Evolutionary conservation across 176 grass and related monocot genomes (phyloP), one percentile per base, ranked within the genome.

Genomic region (Lolium perenne): DNA sequence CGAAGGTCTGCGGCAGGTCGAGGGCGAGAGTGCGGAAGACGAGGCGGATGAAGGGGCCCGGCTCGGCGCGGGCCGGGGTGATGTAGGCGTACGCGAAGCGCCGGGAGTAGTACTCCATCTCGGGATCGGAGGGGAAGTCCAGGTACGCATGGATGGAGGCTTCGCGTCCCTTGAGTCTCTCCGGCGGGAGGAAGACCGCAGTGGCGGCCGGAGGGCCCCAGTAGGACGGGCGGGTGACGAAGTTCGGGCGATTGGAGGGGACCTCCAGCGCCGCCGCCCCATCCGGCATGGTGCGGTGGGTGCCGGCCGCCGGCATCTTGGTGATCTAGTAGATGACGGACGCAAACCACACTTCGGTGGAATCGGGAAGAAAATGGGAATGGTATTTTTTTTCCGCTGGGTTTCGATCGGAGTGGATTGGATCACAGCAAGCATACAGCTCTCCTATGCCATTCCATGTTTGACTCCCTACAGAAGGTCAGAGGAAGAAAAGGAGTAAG

Each of bases 81-180:
- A 78, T 58, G 75, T 78, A 78, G 53, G 53, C 77, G 77, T 80
- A 63, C 13, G 77, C 77, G 57, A 18, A 10, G 58, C 77, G 61
- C 21, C 77, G 57, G 7, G 1, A n/a, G 38, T 4, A 9, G 77
- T 79, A 17, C 6, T 0, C 12, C 77, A 47, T 8, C n/a, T 59
- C 76, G 3, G 76, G 54, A 10, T 10, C 0, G 5, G 54, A 54
- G 1, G 32, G 13, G 5, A 59, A 3, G 10, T 60, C 11, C 21
- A 60, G 6, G 57, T 38, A 10, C 2, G 6, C 8, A 0, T 11
- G 9, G 2, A 8, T 0, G 22, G 2, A 8, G 7, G 57, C n/a
- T 38, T 20, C 13, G n/a, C 6, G 13, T 7, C 4, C 11, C 6
- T 56, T 46, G 77, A 10, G 56, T 12, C 9, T 40, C 77, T 80